Conservation (phyloP, 805 yeast genomes). For the Phaffomyces antillensis region DNA sequence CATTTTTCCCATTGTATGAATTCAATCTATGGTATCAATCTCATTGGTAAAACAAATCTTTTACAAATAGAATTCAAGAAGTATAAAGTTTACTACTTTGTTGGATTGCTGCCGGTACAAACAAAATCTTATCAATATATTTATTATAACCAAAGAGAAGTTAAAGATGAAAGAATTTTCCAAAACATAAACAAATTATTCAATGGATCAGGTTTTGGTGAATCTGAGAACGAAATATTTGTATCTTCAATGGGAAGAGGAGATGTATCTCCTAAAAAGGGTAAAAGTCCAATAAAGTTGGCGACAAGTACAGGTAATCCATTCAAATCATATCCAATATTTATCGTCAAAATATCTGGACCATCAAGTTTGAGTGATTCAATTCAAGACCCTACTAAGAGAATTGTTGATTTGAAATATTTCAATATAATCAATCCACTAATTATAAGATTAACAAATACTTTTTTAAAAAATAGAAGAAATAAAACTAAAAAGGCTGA, state of each 20-base stretch:
- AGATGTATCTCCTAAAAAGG: slow-evolving; percentile 18
- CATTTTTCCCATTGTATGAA: slow-evolving; percentile 16
- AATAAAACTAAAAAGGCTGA: slow-evolving; percentile 5
- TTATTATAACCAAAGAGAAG: slow-evolving; percentile 34
- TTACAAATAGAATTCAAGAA: slow-evolving; percentile 23
- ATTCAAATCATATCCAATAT: slow-evolving; percentile 31
- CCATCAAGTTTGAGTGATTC: slow-evolving; percentile 28
- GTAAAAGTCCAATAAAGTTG: slow-evolving; percentile 15
- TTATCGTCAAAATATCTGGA: slow-evolving; percentile 28
- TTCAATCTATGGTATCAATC: slow-evolving; percentile 26
- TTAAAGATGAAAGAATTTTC: slow-evolving; percentile 9
- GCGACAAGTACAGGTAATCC: slow-evolving; percentile 28
- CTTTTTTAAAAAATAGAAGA: slow-evolving; percentile 23
- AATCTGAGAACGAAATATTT: slow-evolving; percentile 4
- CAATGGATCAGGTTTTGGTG: slow-evolving; percentile 18
- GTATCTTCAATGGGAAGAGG: slow-evolving; percentile 10
- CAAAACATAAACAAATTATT: slow-evolving; percentile 23
- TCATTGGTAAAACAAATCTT: slow-evolving; percentile 20
- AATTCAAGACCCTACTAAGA: slow-evolving; percentile 34
- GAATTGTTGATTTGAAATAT: slow-evolving; percentile 21
- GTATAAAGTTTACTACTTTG: slow-evolving; percentile 28
- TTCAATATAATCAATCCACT: slow-evolving; percentile 25
- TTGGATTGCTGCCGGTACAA: slow-evolving; percentile 31
- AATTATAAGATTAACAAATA: slow-evolving; percentile 24
- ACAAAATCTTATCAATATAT: slow-evolving; percentile 37